Conservation (phyloP, 2,329 filamentous ascomycete species). For the Hypoxylon sp. region DNA sequence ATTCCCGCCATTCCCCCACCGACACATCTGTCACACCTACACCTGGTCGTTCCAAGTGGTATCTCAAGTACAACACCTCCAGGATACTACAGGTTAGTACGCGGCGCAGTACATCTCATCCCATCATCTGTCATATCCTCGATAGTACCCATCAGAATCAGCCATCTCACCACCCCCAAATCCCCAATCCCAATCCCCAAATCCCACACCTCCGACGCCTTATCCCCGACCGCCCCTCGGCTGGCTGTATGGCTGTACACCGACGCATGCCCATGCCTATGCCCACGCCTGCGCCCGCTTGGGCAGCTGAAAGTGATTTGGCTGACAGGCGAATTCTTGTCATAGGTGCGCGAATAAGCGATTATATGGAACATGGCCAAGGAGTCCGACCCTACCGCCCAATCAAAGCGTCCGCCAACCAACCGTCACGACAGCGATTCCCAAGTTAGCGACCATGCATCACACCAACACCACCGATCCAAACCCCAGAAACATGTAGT, state of each 20-base stretch:
- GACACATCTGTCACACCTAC: conserved; percentile 29
- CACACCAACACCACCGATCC: conserved; percentile 50
- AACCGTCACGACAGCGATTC: conserved; percentile 54
- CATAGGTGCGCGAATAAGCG: conserved; percentile 38
- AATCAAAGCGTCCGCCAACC: conserved; percentile 66
- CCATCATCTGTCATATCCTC: conserved; percentile 1
- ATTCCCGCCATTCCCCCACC: conserved; percentile 36
- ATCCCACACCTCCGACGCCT: conserved; percentile 31
- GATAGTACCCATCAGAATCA: no score
- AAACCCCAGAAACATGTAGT: conserved; percentile 59
- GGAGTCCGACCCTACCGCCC: conserved; percentile 61
- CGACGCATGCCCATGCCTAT: conserved; percentile 17
- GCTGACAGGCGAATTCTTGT: conserved; percentile 33
- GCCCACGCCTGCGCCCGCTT: conserved; percentile 32
- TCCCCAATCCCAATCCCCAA: conserved; percentile 17
- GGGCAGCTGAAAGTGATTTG: conserved; percentile 38
- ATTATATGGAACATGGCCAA: conserved; percentile 52
- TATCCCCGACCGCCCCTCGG: conserved; percentile 39
- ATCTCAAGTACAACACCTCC: conserved; percentile 36
- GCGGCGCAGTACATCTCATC: background rate
- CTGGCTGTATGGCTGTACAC: conserved; percentile 32
- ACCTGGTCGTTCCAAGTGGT: conserved; percentile 4
- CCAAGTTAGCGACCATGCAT: conserved; percentile 51
- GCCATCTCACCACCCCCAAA: conserved; percentile 19
- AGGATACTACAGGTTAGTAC: conserved; percentile 28